Evolutionary conservation across 306 rosid species (phyloP).

Genomic region (Prunus fruticosa): DNA sequence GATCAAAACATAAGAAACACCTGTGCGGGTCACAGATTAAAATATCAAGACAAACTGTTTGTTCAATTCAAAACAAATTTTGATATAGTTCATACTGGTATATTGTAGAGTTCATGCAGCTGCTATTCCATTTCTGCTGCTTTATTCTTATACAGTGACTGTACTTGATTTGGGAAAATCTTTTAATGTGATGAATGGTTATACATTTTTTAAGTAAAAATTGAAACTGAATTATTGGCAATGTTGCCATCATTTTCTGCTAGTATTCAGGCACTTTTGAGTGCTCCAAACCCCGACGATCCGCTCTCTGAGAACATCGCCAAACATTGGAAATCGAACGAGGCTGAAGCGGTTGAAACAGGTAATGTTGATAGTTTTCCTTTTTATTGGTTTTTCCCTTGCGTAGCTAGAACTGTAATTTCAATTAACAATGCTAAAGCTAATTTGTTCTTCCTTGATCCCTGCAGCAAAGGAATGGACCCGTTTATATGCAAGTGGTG

Average conservation of each 20-base stretch:
- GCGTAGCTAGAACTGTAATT: background rate
- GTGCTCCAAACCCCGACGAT: slow-evolving; percentile 98
- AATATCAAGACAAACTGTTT: background rate
- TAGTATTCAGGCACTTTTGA: slow-evolving; percentile 95
- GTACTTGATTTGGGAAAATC: background rate
- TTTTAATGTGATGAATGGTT: background rate
- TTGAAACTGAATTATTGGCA: background rate
- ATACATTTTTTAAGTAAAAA: background rate
- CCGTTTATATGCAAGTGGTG: slow-evolving; percentile 78
- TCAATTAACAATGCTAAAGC: background rate
- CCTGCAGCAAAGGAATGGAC: slow-evolving; percentile 89
- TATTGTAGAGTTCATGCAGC: background rate
- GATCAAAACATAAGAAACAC: background rate
- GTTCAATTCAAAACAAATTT: background rate
- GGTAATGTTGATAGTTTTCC: slow-evolving; percentile 35
- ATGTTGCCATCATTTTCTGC: background rate
- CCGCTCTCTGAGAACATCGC: slow-evolving; percentile 98
- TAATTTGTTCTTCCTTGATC: background rate
- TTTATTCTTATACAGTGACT: background rate
- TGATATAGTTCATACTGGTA: background rate
- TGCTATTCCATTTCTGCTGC: background rate
- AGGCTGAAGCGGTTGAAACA: slow-evolving; percentile 96
- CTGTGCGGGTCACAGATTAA: background rate
- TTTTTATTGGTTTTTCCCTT: background rate
- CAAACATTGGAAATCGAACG: slow-evolving; percentile 90